A percentile compares a stretch with the other conserved stretches of the same genome.
Conservation (phyloP, 495 filamentous ascomycete genomes). For the Parmelia sp. region DNA sequence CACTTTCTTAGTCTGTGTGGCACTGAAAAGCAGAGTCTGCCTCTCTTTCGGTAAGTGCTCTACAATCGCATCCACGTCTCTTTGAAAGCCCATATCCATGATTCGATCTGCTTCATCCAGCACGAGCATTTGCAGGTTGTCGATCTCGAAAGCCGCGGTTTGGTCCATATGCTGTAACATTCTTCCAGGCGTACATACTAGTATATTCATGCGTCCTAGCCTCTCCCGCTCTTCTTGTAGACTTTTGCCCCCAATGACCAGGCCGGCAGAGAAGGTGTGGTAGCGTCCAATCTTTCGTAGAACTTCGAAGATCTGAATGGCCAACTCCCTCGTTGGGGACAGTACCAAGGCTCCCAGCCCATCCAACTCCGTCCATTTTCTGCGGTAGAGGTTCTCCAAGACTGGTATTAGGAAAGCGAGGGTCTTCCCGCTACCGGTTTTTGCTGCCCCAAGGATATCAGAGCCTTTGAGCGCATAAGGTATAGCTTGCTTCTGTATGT, state of each 20-base stretch:
- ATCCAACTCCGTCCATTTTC: constrained; percentile 83
- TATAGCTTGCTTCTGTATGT: constrained; percentile 84
- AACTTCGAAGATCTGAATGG: constrained; percentile 96
- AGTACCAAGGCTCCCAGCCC: constrained; percentile 89
- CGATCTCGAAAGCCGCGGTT: constrained; percentile 81
- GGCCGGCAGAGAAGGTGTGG: constrained; percentile 84
- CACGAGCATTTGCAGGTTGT: constrained; percentile 86
- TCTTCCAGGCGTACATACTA: constrained; percentile 91
- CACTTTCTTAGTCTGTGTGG: constrained; percentile 91
- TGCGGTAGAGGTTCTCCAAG: constrained; percentile 89
- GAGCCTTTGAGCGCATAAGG: constrained; percentile 75
- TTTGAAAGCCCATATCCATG: constrained; percentile 96
- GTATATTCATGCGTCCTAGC: constrained; percentile 89
- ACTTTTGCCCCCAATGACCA: constrained; percentile 94
- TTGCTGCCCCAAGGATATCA: constrained; percentile 92
- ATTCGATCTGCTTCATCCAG: constrained; percentile 96
- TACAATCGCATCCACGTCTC: constrained; percentile 84
- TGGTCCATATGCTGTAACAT: constrained; percentile 96
- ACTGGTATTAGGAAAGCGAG: constrained; percentile 88
- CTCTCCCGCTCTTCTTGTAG: constrained; percentile 82
- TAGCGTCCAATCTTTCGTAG: constrained; percentile 82
- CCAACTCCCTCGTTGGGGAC: constrained; percentile 89
- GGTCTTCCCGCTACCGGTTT: constrained; percentile 95
- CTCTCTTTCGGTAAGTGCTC: constrained; percentile 81
- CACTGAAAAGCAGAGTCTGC: constrained; percentile 92